phyloP scores from a whole-genome alignment of 768 basidiomycete genomes.

The Lactifluus rugatus region DNA sequence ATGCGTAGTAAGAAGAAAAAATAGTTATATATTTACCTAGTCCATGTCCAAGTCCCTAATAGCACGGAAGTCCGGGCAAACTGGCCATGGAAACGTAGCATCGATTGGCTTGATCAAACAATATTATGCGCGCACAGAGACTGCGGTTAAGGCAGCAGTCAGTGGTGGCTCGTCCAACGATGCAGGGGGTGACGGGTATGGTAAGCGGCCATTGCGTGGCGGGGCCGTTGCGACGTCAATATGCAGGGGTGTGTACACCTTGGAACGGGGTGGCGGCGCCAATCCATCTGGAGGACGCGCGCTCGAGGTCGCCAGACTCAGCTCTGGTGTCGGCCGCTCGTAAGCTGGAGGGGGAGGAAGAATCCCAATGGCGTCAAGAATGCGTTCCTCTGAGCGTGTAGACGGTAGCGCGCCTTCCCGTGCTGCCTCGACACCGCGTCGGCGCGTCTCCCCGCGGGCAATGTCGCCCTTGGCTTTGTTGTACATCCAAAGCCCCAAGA shows the following conservation, averaged over 20 bases:
- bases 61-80: not conserved
- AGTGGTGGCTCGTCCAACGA: constrained; percentile 32
- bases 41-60: not conserved
- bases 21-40: not conserved
- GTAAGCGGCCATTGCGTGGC: constrained; percentile 7
- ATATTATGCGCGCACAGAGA: constrained; percentile 10
- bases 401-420: constrained; percentile 60
- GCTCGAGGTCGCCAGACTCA: not conserved
- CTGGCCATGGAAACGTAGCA: not conserved
- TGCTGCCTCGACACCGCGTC: constrained; percentile 66
- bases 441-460: constrained; percentile 83
- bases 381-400: constrained; percentile 46
- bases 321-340: not conserved
- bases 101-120: not conserved
- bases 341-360: constrained; percentile 21
- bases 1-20: not conserved
- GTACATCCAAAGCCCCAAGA: constrained; percentile 89
- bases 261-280: constrained; percentile 10
- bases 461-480: constrained; percentile 91
- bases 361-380: constrained; percentile 37
- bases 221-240: constrained; percentile 24
- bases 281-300: constrained; percentile 2
- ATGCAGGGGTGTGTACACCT: constrained; percentile 17
- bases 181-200: constrained; percentile 33
- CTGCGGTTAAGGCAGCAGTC: constrained; percentile 4